Conservation (phyloP, 2,329 filamentous ascomycete genomes). For the Nigrospora oryzae region DNA sequence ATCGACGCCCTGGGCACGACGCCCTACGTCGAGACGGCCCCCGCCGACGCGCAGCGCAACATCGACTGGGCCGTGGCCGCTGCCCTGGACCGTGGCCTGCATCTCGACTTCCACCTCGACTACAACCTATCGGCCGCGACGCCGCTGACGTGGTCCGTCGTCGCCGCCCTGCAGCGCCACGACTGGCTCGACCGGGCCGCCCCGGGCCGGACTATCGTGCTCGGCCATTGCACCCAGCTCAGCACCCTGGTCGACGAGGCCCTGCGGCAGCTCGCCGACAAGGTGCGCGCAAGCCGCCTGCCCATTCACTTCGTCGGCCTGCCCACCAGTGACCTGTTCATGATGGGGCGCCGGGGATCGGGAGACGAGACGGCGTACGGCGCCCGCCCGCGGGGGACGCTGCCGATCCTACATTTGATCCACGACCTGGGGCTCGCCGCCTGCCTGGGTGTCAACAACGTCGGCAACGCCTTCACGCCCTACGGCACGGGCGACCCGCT, state of each 20-base stretch:
- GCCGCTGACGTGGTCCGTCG: conserved; percentile 44
- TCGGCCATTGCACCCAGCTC: conserved; percentile 63
- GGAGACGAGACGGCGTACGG: conserved; percentile 9
- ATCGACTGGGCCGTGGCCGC: conserved; percentile 53
- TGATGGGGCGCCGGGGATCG: conserved; percentile 47
- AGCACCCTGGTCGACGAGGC: conserved; percentile 43
- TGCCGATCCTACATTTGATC: conserved; percentile 54
- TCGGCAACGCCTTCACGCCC: conserved; percentile 68
- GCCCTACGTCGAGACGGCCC: conserved; percentile 57
- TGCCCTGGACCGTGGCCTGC: conserved; percentile 39
- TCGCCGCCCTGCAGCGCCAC: conserved; percentile 38
- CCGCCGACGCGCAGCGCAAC: conserved; percentile 41
- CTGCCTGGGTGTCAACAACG: conserved; percentile 61
- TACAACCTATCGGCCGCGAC: conserved; percentile 45
- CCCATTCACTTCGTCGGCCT: conserved; percentile 61
- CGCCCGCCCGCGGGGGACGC: conserved; percentile 44
- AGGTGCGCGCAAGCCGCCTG: conserved; percentile 37
- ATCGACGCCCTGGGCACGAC: conserved; percentile 59
- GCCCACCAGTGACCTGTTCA: conserved; percentile 64
- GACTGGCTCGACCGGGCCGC: conserved; percentile 35
- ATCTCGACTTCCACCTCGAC: conserved; percentile 66
- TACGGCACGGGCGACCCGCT: conserved; percentile 60
- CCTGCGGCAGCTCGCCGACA: conserved; percentile 37
- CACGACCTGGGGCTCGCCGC: conserved; percentile 46
- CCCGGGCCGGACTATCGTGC: conserved; percentile 39